phyloP scores from a whole-genome alignment of 2,329 filamentous ascomycete genomes.

The Paecilomyces sp. region DNA sequence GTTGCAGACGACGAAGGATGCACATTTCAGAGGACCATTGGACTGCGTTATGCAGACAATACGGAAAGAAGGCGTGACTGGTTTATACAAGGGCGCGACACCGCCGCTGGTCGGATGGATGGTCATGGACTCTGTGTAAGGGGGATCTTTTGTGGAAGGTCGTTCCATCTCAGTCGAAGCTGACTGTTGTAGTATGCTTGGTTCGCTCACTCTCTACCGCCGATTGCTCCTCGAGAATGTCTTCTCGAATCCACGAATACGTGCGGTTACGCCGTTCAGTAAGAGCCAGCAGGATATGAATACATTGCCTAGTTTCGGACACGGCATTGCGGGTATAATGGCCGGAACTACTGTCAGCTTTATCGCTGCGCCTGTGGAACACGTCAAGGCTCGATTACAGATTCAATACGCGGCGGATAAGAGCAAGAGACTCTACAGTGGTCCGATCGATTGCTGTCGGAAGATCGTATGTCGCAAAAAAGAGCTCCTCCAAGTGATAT shows the following conservation, averaged over 20 bases:
- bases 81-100: conserved; percentile 89
- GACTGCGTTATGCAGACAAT: conserved; percentile 81
- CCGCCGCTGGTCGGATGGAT: conserved; percentile 95
- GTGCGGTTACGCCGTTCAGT: conserved; percentile 29
- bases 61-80: conserved; percentile 73
- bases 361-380: conserved; percentile 88
- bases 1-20: conserved; percentile 71
- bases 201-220: conserved; percentile 84
- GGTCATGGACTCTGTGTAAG: conserved; percentile 79
- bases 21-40: conserved; percentile 77
- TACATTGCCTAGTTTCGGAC: conserved; percentile 67
- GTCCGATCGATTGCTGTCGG: conserved; percentile 73
- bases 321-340: conserved; percentile 79
- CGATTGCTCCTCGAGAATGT: conserved; percentile 73
- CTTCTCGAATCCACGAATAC: conserved; percentile 52
- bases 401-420: conserved; percentile 85
- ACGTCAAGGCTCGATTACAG: conserved; percentile 89
- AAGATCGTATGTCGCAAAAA: conserved; percentile 46
- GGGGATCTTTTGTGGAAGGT: neutral
- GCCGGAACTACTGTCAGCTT: conserved; percentile 87
- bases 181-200: conserved; percentile 62
- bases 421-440: conserved; percentile 69
- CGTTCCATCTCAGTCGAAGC: neutral
- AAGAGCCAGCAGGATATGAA: conserved; percentile 25
- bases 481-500: neutral